Evolutionary conservation across 73 alveolate genomes (phyloP), one percentile per base, ranked within the genome.

Genomic region (Diophrys appendiculata): DNA sequence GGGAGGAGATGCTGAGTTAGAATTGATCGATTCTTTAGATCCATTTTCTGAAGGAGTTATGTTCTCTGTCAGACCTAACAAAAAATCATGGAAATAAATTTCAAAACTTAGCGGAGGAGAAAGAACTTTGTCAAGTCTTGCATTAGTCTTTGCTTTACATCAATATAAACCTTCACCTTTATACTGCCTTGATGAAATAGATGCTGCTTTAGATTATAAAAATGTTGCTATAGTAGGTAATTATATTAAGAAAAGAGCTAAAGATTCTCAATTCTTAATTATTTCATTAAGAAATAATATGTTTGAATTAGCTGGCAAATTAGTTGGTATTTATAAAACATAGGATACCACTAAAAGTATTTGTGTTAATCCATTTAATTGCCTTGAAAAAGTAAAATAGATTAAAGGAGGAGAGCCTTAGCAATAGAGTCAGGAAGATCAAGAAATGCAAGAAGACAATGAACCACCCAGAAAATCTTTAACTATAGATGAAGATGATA

Each of bases 121-220:
- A 88, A 96, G 94, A 88, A 96, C 99, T 5, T 53, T 96, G 56
- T 76, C 95, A 22, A 93, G 98, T 2, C 81, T 96, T 23, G 69
- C 96, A 26, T 88, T 96, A 77, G 93, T 96, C 24, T 96, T 96
- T 68, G 99, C 99, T 28, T 77, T 96, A 65, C 99, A 96, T 87
- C 97, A 93, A 79, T 96, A 92, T 85, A 96, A 95, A 84, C 98
- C 97, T 13, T 80, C 97, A 33, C 90, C 97, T 23, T 83, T 94
- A 32, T 94, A 92, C 75, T 90, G 91, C 68, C 90, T 92, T 97
- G 98, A 92, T 76, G 97, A 92, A 78, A 93, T 92, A 65, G 99
- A 96, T 80, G 99, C 99, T n/a, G 99, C 99, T 43, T 76, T 96
- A n/a, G 99, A 96, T 74, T 88, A 86, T 77, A 90, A 94, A 78